A percentile compares a stretch with the other conserved stretches of the same genome.
phyloP scores from a whole-genome alignment of 768 basidiomycete species.

The Pholiota molesta region DNA sequence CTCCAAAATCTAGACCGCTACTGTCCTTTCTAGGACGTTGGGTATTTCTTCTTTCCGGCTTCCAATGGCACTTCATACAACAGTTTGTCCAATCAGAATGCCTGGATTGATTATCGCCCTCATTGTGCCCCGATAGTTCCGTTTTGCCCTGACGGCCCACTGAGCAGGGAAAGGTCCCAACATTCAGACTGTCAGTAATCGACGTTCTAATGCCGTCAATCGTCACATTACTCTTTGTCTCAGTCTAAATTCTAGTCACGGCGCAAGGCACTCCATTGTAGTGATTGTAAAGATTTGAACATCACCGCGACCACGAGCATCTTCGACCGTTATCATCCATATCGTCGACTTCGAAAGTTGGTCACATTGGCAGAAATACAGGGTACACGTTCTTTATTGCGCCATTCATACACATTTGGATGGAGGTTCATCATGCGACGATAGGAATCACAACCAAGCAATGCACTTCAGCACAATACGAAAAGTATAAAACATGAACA shows the following conservation, averaged over 20 bases:
- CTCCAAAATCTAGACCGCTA: background rate
- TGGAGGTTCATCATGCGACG: background rate
- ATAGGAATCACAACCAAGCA: background rate
- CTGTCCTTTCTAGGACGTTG: background rate
- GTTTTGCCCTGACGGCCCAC: background rate
- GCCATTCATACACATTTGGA: background rate
- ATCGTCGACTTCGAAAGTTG: background rate
- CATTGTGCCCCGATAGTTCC: background rate
- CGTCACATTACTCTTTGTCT: background rate
- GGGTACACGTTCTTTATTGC: background rate
- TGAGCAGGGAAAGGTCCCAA: background rate
- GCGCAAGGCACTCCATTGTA: background rate
- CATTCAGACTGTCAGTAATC: conserved; percentile 2
- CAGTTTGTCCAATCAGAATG: background rate
- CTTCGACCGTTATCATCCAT: background rate
- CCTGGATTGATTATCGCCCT: background rate
- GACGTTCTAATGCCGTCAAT: background rate
- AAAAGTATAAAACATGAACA: background rate
- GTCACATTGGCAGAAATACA: background rate
- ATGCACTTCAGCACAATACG: background rate
- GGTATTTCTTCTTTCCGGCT: background rate
- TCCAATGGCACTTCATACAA: background rate
- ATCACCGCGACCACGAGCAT: background rate
- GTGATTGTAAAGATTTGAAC: background rate
- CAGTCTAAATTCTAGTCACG: background rate